A percentile compares a stretch with the other conserved stretches of the same genome.
These are phyloP conservation scores for Lactifluus rugatus DNA, from an alignment of 768 basidiomycete genomes.

Conservation along the genomic window DNA sequence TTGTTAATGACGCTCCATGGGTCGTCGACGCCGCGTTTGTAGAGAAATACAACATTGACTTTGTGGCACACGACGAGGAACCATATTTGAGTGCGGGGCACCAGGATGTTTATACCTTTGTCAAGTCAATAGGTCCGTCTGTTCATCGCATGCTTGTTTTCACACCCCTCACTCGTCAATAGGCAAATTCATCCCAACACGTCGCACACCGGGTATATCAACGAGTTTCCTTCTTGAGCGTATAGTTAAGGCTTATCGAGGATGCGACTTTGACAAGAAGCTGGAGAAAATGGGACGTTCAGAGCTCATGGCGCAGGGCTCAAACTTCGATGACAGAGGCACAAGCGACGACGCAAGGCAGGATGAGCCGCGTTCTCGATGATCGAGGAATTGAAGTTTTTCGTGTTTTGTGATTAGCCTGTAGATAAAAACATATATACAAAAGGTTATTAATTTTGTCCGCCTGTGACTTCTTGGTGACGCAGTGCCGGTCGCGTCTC, in stretches of 20 bases:
- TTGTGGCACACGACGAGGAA: conserved; percentile 92
- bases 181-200: conserved; percentile 94
- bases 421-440: not conserved
- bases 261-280: conserved; percentile 81
- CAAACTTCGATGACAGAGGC: conserved; percentile 25
- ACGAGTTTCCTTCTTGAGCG: conserved; percentile 90
- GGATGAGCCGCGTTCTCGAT: not conserved
- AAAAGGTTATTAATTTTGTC: not conserved
- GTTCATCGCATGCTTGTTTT: not conserved
- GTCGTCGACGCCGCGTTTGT: conserved; percentile 73
- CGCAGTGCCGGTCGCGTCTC: no score
- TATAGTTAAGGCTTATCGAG: conserved; percentile 80
- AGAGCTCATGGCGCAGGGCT: conserved; percentile 55
- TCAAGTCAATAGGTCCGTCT: conserved; percentile 65
- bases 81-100: conserved; percentile 74
- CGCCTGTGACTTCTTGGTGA: not conserved
- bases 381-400: not conserved
- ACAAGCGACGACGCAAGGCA: not conserved
- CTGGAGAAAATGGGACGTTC: conserved; percentile 77
- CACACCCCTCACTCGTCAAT: not conserved
- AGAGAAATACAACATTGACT: conserved; percentile 83
- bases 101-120: conserved; percentile 78
- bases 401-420: not conserved
- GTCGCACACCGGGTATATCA: conserved; percentile 88
- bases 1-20: conserved; percentile 89